Percentiles rank a stretch among this genome's conserved stretches.
Evolutionary conservation across 164 flowering plant species (phyloP).

Genomic region (Paratinospora sagittata): DNA sequence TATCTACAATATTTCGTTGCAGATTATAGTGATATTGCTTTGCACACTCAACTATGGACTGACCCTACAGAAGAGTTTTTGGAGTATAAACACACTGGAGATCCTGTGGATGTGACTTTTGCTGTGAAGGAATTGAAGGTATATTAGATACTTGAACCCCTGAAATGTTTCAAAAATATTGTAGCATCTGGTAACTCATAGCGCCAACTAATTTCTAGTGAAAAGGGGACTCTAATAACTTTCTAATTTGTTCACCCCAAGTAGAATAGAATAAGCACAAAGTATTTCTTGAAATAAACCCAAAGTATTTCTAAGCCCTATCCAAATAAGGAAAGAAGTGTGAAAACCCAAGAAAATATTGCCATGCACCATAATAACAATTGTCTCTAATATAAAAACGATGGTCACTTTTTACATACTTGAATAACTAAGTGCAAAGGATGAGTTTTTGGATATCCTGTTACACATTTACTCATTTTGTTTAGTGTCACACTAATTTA

Average conservation of each 20-base stretch:
- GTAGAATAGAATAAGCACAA: background rate
- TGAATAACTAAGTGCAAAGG: too few relatives aligned
- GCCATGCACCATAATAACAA: too few relatives aligned
- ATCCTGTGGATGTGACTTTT: conserved; percentile 90
- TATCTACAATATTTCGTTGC: conserved; percentile 18
- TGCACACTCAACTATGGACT: conserved; percentile 96
- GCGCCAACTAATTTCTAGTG: background rate
- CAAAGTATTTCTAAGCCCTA: too few relatives aligned
- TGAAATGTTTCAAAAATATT: background rate
- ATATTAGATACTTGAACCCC: conserved; percentile 4
- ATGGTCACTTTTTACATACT: too few relatives aligned
- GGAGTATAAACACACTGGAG: conserved; percentile 75
- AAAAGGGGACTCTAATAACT: background rate
- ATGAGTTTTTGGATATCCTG: too few relatives aligned
- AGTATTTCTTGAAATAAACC: background rate
- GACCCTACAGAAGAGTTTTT: conserved; percentile 94
- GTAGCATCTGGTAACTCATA: too few relatives aligned
- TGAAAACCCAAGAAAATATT: too few relatives aligned
- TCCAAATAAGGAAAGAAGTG: too few relatives aligned
- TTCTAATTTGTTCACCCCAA: background rate
- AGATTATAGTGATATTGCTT: conserved; percentile 69
- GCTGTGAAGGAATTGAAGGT: conserved; percentile 92
- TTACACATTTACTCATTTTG: too few relatives aligned
- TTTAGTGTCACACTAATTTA: too few relatives aligned
- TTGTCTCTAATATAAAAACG: too few relatives aligned